Conservation (phyloP, 371 early-diverging fungal species). For the Mortierella sp. region DNA sequence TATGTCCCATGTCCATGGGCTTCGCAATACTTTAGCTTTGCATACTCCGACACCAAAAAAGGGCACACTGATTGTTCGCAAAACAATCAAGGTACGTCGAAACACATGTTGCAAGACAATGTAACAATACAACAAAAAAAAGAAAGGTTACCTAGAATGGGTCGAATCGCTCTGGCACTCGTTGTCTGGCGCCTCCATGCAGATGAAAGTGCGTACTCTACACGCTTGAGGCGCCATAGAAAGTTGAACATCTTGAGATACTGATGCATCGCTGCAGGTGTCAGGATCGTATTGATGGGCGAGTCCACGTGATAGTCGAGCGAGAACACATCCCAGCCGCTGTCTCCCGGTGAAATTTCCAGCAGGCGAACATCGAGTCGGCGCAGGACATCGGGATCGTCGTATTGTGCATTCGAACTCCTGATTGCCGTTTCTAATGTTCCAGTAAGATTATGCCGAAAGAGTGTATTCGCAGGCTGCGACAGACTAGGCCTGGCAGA, state of each 20-base stretch:
- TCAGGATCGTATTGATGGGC: conserved; percentile 90
- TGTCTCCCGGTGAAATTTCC: conserved; percentile 75
- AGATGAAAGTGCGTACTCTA: conserved; percentile 79
- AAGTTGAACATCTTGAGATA: conserved; percentile 90
- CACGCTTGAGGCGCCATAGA: conserved; percentile 90
- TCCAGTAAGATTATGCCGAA: conserved; percentile 91
- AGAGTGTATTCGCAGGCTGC: conserved; percentile 80
- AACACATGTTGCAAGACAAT: background rate
- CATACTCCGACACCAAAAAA: background rate
- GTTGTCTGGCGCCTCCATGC: conserved; percentile 86
- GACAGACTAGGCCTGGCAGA: conserved; percentile 68
- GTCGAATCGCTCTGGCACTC: conserved; percentile 65
- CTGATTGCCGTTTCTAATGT: conserved; percentile 88
- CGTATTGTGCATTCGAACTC: conserved; percentile 92
- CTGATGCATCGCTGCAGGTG: conserved; percentile 76
- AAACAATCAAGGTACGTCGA: too few relatives aligned
- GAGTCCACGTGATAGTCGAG: conserved; percentile 86
- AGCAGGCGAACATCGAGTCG: conserved; percentile 82
- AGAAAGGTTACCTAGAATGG: conserved; percentile 49
- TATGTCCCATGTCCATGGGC: background rate
- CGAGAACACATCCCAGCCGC: conserved; percentile 94
- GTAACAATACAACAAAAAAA: background rate
- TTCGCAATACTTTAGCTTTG: background rate
- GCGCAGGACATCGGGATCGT: conserved; percentile 80
- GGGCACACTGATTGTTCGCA: background rate